These are phyloP conservation scores for Candida sp. DNA, from an alignment of 1,139 yeast species.

Conservation along the genomic window DNA sequence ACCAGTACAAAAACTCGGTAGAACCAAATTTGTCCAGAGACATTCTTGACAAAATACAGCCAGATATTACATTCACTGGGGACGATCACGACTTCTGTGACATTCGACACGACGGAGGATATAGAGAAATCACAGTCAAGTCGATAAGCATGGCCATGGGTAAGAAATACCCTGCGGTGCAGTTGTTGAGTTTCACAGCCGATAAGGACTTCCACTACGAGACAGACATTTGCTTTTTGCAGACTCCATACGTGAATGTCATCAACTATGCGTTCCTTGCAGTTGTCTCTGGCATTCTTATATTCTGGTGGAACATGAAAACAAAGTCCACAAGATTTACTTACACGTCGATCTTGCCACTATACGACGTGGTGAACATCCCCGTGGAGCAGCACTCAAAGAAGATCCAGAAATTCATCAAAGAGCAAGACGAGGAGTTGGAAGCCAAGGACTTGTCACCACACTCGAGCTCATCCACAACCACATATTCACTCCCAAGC, in stretches of 20 bases:
- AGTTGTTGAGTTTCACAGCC: slow-evolving; percentile 40
- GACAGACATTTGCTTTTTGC: slow-evolving; percentile 51
- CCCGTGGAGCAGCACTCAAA: slow-evolving; percentile 18
- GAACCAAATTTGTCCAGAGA: slow-evolving; percentile 59
- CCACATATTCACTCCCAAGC: slow-evolving; percentile 10
- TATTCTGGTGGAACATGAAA: slow-evolving; percentile 36
- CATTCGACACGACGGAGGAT: slow-evolving; percentile 32
- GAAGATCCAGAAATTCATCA: slow-evolving; percentile 25
- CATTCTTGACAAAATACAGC: slow-evolving; percentile 62
- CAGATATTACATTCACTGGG: slow-evolving; percentile 80
- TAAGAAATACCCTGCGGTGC: slow-evolving; percentile 56
- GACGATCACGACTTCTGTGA: slow-evolving; percentile 92
- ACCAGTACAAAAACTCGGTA: slow-evolving; percentile 57
- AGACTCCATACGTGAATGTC: slow-evolving; percentile 52
- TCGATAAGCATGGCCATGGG: slow-evolving; percentile 69
- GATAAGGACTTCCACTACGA: slow-evolving; percentile 24
- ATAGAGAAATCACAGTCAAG: slow-evolving; percentile 55
- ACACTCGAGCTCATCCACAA: neutral
- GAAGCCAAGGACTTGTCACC: slow-evolving; percentile 1
- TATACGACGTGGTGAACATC: slow-evolving; percentile 10
- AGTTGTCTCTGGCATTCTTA: slow-evolving; percentile 29
- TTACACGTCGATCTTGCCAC: slow-evolving; percentile 18
- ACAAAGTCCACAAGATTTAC: slow-evolving; percentile 15
- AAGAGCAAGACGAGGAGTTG: slow-evolving; percentile 23
- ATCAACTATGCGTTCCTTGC: slow-evolving; percentile 42